These are phyloP conservation scores for Murraya koenigii DNA, from an alignment of 345 rosid genomes.

Conservation along the genomic window DNA sequence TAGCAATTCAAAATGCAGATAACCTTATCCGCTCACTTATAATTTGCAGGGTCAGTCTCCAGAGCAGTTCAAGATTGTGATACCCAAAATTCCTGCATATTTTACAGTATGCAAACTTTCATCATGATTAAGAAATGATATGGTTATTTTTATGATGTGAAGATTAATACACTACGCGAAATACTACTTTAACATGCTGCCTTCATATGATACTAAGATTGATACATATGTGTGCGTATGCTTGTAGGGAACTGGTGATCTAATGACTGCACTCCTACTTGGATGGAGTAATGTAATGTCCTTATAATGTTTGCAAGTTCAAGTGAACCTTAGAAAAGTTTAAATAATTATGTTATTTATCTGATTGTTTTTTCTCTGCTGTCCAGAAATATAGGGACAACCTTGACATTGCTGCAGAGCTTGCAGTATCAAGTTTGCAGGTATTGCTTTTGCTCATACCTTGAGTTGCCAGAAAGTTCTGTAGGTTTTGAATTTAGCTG, in stretches of 20 bases:
- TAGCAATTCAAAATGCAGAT: not conserved
- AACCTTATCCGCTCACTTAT: conserved; percentile 1
- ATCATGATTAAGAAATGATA: not conserved
- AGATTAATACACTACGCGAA: not conserved
- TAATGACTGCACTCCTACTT: conserved; percentile 92
- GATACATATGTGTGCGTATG: conserved; percentile 4
- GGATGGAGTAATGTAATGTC: conserved; percentile 96
- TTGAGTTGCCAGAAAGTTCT: not conserved
- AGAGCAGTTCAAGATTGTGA: conserved; percentile 83
- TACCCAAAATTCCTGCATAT: conserved; percentile 90
- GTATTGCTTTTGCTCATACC: conserved; percentile 27
- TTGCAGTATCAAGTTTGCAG: conserved; percentile 98
- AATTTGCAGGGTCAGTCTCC: conserved; percentile 61
- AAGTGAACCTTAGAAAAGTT: not conserved
- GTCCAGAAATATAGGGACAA: conserved; percentile 82
- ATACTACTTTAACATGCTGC: not conserved
- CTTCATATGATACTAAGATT: conserved; percentile 5
- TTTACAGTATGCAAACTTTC: conserved; percentile 66
- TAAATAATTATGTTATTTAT: not conserved
- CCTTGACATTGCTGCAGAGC: conserved; percentile 86
- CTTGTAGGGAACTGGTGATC: conserved; percentile 95
- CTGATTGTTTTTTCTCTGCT: conserved; percentile 9
- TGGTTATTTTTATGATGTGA: not conserved
- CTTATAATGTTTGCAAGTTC: not conserved
- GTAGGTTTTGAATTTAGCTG: not conserved